Evolutionary conservation across 1,139 yeast species (phyloP).

Genomic region (Lodderomyces theae): DNA sequence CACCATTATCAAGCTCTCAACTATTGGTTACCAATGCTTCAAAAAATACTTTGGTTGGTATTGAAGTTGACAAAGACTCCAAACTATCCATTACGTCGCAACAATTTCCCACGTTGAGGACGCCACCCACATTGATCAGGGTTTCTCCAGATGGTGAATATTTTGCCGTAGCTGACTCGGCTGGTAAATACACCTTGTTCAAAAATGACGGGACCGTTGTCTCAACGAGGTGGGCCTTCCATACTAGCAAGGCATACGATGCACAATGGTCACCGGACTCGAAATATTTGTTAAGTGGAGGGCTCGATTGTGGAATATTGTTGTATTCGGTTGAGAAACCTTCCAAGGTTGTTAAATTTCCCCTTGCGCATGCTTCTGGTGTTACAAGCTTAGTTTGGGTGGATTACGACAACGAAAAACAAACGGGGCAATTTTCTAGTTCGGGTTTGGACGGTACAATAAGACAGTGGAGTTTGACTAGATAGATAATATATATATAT

Average conservation of each 20-base stretch:
- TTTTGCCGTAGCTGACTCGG: conserved; percentile 81
- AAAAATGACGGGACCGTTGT: conserved; percentile 55
- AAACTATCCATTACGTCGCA: conserved; percentile 13
- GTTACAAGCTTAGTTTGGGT: conserved; percentile 75
- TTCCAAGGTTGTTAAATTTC: conserved; percentile 65
- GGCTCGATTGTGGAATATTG: conserved; percentile 78
- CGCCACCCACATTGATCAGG: conserved; percentile 60
- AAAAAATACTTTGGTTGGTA: conserved; percentile 32
- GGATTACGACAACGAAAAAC: conserved; percentile 27
- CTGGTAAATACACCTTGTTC: conserved; percentile 80
- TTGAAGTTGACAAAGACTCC: conserved; percentile 18
- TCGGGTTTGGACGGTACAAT: conserved; percentile 83
- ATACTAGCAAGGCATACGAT: conserved; percentile 73
- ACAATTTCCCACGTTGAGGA: conserved; percentile 50
- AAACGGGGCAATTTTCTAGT: conserved; percentile 48
- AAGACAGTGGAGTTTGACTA: conserved; percentile 57
- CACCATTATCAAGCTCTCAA: conserved; percentile 25
- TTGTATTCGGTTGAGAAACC: conserved; percentile 80
- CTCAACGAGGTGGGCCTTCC: conserved; percentile 95
- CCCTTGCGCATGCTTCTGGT: conserved; percentile 89
- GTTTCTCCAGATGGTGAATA: conserved; percentile 69
- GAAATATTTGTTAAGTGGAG: conserved; percentile 70
- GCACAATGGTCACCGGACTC: conserved; percentile 80
- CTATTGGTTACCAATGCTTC: conserved; percentile 53
- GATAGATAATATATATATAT: neutral